Conservation (phyloP, 805 yeast species). For the Saturnispora ahearnii region DNA sequence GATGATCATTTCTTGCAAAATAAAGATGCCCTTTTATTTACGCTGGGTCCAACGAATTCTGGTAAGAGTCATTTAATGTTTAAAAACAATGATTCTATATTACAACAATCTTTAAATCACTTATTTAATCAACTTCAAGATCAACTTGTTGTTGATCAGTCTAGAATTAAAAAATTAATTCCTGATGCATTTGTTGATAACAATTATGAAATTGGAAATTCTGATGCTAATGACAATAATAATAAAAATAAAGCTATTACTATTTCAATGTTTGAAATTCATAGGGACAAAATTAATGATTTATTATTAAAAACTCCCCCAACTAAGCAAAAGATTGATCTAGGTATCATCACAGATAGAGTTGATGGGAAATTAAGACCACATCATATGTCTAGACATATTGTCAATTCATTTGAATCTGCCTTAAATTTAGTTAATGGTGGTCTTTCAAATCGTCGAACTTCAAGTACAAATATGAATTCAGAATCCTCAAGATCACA, state of each 20-base stretch:
- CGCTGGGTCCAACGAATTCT: conserved; percentile 46
- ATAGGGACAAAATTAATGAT: conserved; percentile 38
- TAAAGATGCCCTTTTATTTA: conserved; percentile 36
- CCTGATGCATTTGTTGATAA: conserved; percentile 41
- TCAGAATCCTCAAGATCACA: conserved; percentile 42
- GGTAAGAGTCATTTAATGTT: conserved; percentile 38
- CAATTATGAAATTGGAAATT: conserved; percentile 34
- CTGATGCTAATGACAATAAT: conserved; percentile 18
- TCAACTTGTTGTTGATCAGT: conserved; percentile 4
- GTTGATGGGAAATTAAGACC: conserved; percentile 38
- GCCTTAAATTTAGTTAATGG: conserved; percentile 31
- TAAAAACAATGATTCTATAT: conserved; percentile 21
- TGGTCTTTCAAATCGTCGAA: conserved; percentile 31
- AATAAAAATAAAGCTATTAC: conserved; percentile 29
- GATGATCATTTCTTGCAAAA: conserved; percentile 23
- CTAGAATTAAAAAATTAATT: not conserved
- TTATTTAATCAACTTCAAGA: conserved; percentile 16
- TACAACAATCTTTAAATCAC: conserved; percentile 15
- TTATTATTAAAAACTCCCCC: conserved; percentile 18
- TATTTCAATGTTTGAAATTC: conserved; percentile 45
- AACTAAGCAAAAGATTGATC: conserved; percentile 20
- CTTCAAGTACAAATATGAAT: conserved; percentile 37
- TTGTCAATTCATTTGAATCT: conserved; percentile 30
- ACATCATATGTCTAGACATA: conserved; percentile 32
- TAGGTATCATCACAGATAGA: conserved; percentile 36